Evolutionary conservation across 2,329 filamentous ascomycete genomes (phyloP).

Genomic region (Arthrobotrys megalospora): DNA sequence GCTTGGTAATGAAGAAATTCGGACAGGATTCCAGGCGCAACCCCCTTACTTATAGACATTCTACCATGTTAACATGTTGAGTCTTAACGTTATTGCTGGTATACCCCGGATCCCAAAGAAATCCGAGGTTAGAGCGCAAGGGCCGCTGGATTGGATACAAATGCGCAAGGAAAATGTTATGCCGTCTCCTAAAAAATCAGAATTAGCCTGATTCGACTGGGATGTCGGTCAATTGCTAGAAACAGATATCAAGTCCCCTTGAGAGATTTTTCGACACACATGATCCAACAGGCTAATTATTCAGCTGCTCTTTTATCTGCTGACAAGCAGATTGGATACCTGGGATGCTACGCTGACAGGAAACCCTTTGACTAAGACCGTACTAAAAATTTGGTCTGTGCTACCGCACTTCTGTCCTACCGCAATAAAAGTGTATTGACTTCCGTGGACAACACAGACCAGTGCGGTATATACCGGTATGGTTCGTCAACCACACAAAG

Average conservation of each 20-base stretch:
- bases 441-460: no score
- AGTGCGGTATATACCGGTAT: no score
- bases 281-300: slow-evolving; percentile 19
- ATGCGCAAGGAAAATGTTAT: slow-evolving; percentile 16
- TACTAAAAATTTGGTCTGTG: no score
- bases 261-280: slow-evolving; percentile 34
- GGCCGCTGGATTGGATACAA: not conserved
- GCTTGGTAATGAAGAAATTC: not conserved
- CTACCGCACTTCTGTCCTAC: no score
- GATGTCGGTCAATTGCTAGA: slow-evolving; percentile 10
- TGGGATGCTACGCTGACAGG: slow-evolving; percentile 7
- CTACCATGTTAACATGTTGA: no score
- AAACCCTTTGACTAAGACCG: not conserved
- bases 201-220: slow-evolving; percentile 42
- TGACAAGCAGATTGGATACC: not conserved
- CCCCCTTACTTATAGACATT: slow-evolving; percentile 17
- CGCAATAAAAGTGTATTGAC: no score
- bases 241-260: slow-evolving; percentile 29
- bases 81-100: slow-evolving; percentile 23
- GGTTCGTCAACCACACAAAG: no score
- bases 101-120: slow-evolving; percentile 13
- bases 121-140: slow-evolving; percentile 9
- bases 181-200: not conserved
- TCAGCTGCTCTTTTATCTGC: slow-evolving; percentile 27
- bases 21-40: not conserved